Conservation (phyloP, 441 rosid species). For the Capsella rubella region DNA sequence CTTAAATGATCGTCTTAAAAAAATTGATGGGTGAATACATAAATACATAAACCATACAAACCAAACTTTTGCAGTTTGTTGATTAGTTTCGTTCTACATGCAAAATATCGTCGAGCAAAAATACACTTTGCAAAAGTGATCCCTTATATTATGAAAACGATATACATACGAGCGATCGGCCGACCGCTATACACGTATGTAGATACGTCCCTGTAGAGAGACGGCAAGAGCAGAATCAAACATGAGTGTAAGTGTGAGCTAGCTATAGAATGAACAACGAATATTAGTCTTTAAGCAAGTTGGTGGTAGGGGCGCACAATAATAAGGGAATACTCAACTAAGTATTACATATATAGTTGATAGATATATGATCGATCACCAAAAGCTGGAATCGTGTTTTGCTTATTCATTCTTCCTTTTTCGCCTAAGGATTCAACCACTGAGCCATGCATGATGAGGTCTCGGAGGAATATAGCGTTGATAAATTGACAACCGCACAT, state of each 20-base stretch:
- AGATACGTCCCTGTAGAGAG: conserved; percentile 11
- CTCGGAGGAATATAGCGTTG: conserved; percentile 2
- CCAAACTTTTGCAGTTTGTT: background rate
- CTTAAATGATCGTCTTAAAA: background rate
- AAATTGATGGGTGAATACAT: background rate
- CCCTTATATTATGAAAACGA: background rate
- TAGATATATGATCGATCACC: conserved; percentile 9
- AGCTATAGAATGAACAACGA: conserved; percentile 9
- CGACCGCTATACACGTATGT: conserved; percentile 16
- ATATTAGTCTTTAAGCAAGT: conserved; percentile 39
- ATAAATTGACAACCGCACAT: background rate
- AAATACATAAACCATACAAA: background rate
- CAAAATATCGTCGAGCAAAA: background rate
- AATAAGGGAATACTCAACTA: conserved; percentile 28
- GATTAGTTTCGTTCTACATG: background rate
- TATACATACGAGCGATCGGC: background rate
- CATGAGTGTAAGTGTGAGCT: conserved; percentile 27
- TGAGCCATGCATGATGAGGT: conserved; percentile 7
- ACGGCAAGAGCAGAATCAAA: conserved; percentile 38
- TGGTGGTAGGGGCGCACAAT: conserved; percentile 39
- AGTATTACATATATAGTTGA: conserved; percentile 16
- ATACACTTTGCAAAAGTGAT: background rate
- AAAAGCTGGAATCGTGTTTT: conserved; percentile 36
- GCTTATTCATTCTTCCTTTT: conserved; percentile 17
- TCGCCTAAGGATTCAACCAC: conserved; percentile 26